Percentiles rank a stretch among this genome's conserved stretches.
phyloP scores from a whole-genome alignment of 352 stramenopile species.

The Globisporangium nagaii region DNA sequence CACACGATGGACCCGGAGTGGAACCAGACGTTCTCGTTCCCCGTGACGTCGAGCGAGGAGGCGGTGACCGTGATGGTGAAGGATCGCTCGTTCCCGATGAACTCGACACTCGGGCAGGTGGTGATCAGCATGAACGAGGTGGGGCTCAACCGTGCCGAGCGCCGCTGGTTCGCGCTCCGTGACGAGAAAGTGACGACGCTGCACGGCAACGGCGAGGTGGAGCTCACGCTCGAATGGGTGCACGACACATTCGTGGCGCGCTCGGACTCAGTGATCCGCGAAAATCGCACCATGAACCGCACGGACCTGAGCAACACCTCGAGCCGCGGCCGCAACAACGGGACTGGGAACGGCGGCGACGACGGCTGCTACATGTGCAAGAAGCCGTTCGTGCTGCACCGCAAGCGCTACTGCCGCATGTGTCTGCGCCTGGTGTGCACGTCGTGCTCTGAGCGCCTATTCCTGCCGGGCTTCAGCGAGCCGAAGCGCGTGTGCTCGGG shows the following conservation, averaged over 20 bases:
- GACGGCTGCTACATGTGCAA: constrained; percentile 82
- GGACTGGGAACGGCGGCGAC: constrained; percentile 20
- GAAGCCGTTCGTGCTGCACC: constrained; percentile 72
- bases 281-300: constrained; percentile 37
- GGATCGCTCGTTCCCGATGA: constrained; percentile 68
- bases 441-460: constrained; percentile 81
- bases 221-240: constrained; percentile 87
- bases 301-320: constrained; percentile 4
- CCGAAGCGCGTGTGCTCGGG: constrained; percentile 81
- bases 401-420: constrained; percentile 82
- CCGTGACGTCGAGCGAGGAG: constrained; percentile 70
- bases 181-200: constrained; percentile 57
- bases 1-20: constrained; percentile 88
- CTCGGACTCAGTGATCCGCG: constrained; percentile 80
- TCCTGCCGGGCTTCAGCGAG: constrained; percentile 83
- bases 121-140: constrained; percentile 76
- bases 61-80: constrained; percentile 67
- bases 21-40: constrained; percentile 89
- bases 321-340: constrained; percentile 13
- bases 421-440: constrained; percentile 79
- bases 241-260: constrained; percentile 87
- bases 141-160: constrained; percentile 69
- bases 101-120: constrained; percentile 71
- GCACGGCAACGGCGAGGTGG: constrained; percentile 81
- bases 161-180: constrained; percentile 72